phyloP scores from a whole-genome alignment of 2,329 filamentous ascomycete genomes.

The Colletotrichum sp. region DNA sequence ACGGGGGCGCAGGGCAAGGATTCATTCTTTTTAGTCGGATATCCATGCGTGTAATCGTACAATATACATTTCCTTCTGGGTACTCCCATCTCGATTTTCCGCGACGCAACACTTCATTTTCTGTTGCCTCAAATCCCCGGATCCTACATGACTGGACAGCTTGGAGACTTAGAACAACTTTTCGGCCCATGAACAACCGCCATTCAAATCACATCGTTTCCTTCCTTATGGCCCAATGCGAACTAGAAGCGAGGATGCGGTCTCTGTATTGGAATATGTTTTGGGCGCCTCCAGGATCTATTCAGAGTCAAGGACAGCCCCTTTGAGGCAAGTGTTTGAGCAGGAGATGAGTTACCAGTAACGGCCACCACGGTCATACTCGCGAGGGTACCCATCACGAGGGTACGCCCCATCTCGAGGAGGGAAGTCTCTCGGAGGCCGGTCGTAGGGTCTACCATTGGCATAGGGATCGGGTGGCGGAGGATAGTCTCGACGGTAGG shows the following conservation, averaged over 20 bases:
- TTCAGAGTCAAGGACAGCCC: slow-evolving; percentile 23
- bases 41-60: slow-evolving; percentile 15
- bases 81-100: not conserved
- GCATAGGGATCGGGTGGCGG: slow-evolving; percentile 68
- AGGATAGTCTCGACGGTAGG: slow-evolving; percentile 74
- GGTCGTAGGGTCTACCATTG: slow-evolving; percentile 62
- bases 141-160: not conserved
- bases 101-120: not conserved
- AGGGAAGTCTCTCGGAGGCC: slow-evolving; percentile 54
- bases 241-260: not conserved
- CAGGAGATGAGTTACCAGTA: slow-evolving; percentile 50
- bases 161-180: not conserved
- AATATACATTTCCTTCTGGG: not conserved
- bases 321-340: slow-evolving; percentile 11
- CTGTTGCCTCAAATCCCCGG: not conserved
- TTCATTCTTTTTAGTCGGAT: not conserved
- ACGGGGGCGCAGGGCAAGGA: not conserved
- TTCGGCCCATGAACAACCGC: not conserved
- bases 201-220: not conserved
- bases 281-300: slow-evolving; percentile 12
- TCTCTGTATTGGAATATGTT: not conserved
- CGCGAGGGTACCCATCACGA: slow-evolving; percentile 48
- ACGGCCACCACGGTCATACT: slow-evolving; percentile 55
- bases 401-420: slow-evolving; percentile 57
- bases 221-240: not conserved